Base-by-base conservation (phyloP, 1,284 basidiomycete genomes). In the Vanrija sp. region DNA sequence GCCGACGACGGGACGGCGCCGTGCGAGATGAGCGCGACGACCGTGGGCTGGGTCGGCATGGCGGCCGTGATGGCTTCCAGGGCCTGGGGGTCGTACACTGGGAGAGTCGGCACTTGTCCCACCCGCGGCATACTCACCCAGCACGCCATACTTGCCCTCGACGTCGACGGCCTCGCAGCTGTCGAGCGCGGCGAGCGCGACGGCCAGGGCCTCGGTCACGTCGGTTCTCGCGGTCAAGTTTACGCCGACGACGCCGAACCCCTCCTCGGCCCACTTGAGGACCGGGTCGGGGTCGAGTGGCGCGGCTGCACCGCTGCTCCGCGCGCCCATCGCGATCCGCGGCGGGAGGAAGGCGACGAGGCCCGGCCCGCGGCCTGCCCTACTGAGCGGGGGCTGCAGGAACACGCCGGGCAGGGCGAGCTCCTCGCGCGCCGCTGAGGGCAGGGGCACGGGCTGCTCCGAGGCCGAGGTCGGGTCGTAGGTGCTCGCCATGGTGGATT, bases 221-320 rank as follows among this genome's bases (percentile, higher is more conserved):
- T 60, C 59, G 38, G 58, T 56, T 18, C 49, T 43, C 3, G 44
- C 46, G 12, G 36, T 25, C 19, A 59, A 43, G 24, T 49, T 48
- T 1, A 47, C 47, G 24, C 55, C 53, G 24, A 56, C 59, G 19
- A 61, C 59, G 12, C 49, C 45, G 23, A 41, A 61, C 5, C 59
- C 59, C 24, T 61, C 59, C 53, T 61, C 59, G 18, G 59, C 55
- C 59, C 59, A 61, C 45, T 61, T 61, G 27, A 45, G 45, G 5
- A 57, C 56, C 2, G 59, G 59, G 19, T 61, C 59, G 9, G 59
- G 59, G 23, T 61, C 59, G 25, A 61, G 56, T 4, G 59, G 59
- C 15, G 45, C 22, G 14, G 22, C 38, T 8, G 53, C 50, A 2
- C 56, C 59, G n/a, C 12, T 31, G 12, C 31, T 31, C 15, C 12